Percentiles rank a stretch among this genome's conserved stretches.
Evolutionary conservation across 2,329 filamentous ascomycete genomes (phyloP).

Genomic region (Clarireedia homoeocarpa): DNA sequence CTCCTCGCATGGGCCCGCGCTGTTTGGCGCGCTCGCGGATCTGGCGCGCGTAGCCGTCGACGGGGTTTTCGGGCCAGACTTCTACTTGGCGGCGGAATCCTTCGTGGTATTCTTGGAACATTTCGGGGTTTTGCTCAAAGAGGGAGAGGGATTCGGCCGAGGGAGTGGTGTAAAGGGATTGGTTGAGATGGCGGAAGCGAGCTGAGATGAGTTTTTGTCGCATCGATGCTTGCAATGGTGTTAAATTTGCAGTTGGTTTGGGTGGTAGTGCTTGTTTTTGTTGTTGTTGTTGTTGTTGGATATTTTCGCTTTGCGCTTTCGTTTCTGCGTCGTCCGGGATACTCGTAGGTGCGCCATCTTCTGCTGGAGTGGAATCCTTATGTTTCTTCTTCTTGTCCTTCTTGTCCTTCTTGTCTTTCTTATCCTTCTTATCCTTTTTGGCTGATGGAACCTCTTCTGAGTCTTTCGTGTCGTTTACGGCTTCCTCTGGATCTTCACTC

Average conservation of each 20-base stretch:
- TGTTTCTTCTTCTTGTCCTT: conserved; percentile 23
- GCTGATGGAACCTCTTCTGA: conserved; percentile 6
- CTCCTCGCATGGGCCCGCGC: conserved; percentile 20
- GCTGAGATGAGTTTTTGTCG: conserved; percentile 89
- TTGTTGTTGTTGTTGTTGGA: conserved; percentile 14
- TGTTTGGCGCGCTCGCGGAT: conserved; percentile 61
- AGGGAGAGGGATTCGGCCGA: conserved; percentile 76
- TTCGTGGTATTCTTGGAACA: conserved; percentile 94
- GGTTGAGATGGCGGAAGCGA: conserved; percentile 94
- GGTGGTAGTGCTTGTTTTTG: conserved; percentile 30
- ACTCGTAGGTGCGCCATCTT: background rate
- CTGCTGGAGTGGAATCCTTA: background rate
- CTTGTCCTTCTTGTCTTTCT: conserved; percentile 32
- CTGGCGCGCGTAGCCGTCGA: conserved; percentile 73
- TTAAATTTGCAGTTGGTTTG: conserved; percentile 54
- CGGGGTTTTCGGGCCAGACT: conserved; percentile 94
- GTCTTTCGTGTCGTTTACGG: conserved; percentile 3
- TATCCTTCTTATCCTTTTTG: conserved; percentile 27
- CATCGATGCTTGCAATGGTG: conserved; percentile 90
- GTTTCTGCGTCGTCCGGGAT: background rate
- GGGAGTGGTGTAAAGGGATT: conserved; percentile 89
- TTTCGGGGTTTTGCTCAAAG: conserved; percentile 78
- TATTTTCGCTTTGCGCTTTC: background rate
- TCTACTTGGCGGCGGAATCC: conserved; percentile 94
- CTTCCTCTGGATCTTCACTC: conserved; percentile 20